phyloP scores from a whole-genome alignment of 1,139 yeast species.

The Pichia sp. region DNA sequence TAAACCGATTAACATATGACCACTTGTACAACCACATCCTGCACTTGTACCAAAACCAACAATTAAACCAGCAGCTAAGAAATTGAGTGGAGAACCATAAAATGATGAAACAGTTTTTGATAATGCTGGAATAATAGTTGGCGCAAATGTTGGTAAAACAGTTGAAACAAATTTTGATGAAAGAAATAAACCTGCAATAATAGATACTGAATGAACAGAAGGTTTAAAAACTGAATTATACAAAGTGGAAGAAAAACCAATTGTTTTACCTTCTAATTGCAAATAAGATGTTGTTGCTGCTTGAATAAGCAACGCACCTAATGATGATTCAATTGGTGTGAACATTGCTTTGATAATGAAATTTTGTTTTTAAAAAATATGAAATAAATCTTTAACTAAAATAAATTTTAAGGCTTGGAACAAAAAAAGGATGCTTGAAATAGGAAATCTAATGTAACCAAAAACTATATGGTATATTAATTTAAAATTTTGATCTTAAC shows the following conservation, averaged over 20 bases:
- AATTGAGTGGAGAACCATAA: slow-evolving; percentile 14
- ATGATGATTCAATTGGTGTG: slow-evolving; percentile 36
- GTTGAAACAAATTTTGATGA: slow-evolving; percentile 23
- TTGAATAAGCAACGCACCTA: slow-evolving; percentile 42
- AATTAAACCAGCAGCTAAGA: slow-evolving; percentile 31
- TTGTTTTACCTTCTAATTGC: slow-evolving; percentile 33
- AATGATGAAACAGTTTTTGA: slow-evolving; percentile 8
- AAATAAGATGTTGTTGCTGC: slow-evolving; percentile 37
- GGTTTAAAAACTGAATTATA: slow-evolving; percentile 27
- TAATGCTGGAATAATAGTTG: slow-evolving; percentile 15
- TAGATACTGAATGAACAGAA: slow-evolving; percentile 25
- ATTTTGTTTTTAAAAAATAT: too few relatives aligned
- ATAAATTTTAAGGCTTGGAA: too few relatives aligned
- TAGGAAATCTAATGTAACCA: too few relatives aligned
- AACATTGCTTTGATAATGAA: slow-evolving; percentile 35
- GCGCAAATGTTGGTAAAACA: slow-evolving; percentile 29
- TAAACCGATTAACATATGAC: slow-evolving; percentile 44
- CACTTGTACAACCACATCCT: slow-evolving; percentile 47
- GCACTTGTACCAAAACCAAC: slow-evolving; percentile 41
- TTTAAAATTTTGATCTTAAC: too few relatives aligned
- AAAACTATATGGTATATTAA: too few relatives aligned
- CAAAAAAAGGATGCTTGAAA: too few relatives aligned
- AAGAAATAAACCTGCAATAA: slow-evolving; percentile 28
- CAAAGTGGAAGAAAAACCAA: slow-evolving; percentile 42
- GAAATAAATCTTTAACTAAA: too few relatives aligned